A percentile compares a stretch with the other conserved stretches of the same genome.
phyloP scores from a whole-genome alignment of 2,329 filamentous ascomycete genomes.

The Xylariomycetidae sp. region DNA sequence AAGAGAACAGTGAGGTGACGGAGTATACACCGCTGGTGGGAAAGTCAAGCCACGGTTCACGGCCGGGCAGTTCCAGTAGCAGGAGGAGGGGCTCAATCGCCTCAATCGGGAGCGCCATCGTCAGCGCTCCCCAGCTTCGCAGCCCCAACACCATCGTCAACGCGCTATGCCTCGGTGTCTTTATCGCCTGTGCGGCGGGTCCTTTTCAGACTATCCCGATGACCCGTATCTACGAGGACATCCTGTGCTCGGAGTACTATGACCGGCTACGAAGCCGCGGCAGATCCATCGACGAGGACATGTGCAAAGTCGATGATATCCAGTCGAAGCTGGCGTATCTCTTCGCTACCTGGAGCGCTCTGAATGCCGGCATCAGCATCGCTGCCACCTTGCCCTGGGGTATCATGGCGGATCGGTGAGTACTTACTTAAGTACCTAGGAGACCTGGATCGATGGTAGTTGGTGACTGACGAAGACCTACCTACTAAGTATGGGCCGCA shows the following conservation, averaged over 20 bases:
- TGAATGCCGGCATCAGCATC: conserved; percentile 8
- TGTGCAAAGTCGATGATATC: conserved; percentile 10
- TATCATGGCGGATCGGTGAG: conserved; percentile 12
- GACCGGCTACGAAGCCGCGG: conserved; percentile 13
- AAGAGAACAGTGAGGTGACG: no score
- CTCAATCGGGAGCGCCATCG: conserved; percentile 14
- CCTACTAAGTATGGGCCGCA: conserved; percentile 7
- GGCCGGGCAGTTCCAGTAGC: no score
- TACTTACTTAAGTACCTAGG: no score
- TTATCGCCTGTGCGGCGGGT: conserved; percentile 24
- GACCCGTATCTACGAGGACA: conserved; percentile 32
- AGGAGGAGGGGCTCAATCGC: no score
- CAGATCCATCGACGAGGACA: conserved; percentile 5
- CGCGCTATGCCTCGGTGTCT: conserved; percentile 27
- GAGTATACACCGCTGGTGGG: no score
- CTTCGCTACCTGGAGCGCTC: conserved; percentile 6
- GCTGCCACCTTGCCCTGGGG: conserved; percentile 12
- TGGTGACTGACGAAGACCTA: conserved; percentile 9
- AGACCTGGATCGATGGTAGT: no score
- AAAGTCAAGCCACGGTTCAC: no score
- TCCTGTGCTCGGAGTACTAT: conserved; percentile 33
- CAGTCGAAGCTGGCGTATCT: conserved; percentile 8
- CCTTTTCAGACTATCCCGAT: conserved; percentile 27
- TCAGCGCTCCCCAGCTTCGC: conserved; percentile 20
- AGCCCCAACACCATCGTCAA: conserved; percentile 21